Conservation (phyloP, 2,329 filamentous ascomycete genomes). For the Didymosphaeria variabile region DNA sequence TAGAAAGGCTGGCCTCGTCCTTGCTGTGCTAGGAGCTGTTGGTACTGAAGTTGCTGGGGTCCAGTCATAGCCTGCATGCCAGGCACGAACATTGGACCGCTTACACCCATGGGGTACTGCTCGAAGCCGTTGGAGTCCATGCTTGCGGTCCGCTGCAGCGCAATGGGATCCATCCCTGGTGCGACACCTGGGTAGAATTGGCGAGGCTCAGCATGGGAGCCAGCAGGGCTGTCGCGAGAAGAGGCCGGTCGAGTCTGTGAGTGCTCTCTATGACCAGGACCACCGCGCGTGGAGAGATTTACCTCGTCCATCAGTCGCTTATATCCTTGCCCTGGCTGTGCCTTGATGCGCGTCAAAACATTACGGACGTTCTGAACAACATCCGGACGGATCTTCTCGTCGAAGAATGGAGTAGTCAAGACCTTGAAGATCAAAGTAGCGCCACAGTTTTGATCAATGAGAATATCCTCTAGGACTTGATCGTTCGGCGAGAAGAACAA, state of each 20-base stretch:
- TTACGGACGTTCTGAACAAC: constrained; percentile 92
- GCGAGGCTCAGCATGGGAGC: constrained; percentile 41
- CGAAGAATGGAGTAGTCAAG: constrained; percentile 95
- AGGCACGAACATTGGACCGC: constrained; percentile 45
- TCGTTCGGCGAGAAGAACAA: constrained; percentile 92
- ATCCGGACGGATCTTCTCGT: constrained; percentile 86
- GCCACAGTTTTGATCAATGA: constrained; percentile 90
- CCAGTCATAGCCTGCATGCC: constrained; percentile 53
- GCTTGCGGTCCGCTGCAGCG: constrained; percentile 57
- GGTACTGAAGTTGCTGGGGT: constrained; percentile 65
- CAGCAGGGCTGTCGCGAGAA: constrained; percentile 45
- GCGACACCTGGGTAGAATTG: constrained; percentile 49
- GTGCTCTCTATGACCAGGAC: constrained; percentile 49
- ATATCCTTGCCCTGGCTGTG: constrained; percentile 93
- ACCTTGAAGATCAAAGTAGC: constrained; percentile 99
- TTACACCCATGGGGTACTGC: constrained; percentile 52
- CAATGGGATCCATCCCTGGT: constrained; percentile 53
- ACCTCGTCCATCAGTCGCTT: constrained; percentile 99
- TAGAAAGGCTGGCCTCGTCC: constrained; percentile 51
- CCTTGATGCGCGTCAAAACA: constrained; percentile 88
- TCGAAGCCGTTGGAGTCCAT: constrained; percentile 61
- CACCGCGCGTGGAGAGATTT: constrained; percentile 73
- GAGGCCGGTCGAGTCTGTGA: constrained; percentile 49
- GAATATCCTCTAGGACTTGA: constrained; percentile 85
- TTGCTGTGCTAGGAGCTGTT: constrained; percentile 61